Evolutionary conservation across 2,329 filamentous ascomycete genomes (phyloP), one percentile per base, ranked within the genome.

Genomic region (Talaromyces islandicus): DNA sequence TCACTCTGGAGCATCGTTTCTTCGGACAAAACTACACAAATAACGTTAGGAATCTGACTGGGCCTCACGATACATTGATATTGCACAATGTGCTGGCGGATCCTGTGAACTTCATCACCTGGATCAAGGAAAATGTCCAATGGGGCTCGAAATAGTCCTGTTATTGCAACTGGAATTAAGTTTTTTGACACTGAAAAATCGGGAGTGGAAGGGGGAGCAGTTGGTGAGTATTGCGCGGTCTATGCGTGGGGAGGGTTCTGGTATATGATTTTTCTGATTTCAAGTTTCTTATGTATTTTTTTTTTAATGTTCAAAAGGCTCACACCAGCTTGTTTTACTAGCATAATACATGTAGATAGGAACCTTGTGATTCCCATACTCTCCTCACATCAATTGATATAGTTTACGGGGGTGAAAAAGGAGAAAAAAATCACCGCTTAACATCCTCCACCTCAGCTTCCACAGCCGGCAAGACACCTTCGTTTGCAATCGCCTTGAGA

Each of bases 401-500:
- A n/a, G n/a, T n/a, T n/a, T n/a, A n/a, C n/a, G n/a, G n/a, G n/a
- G n/a, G n/a, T n/a, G 32, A 4, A 6, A 35, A 11, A 1, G 5
- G 4, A 17, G 3, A 35, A 35, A 35, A 1, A 2, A 24, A 10
- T 46, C 43, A 21, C 4, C 43, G 4, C 19, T 46, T 46, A 19
- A 46, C 43, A 46, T 55, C n/a, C 30, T 55, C 53, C 30, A 3
- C 21, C 29, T 54, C 17, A 12, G 46, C 50, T 3, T 53, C 54
- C 10, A 54, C 29, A 11, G 21, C 56, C 25, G 55, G 56, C 12
- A 56, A 19, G 30, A 70, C 64, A 1, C 66, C 66, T 48, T 70
- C 64, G 53, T 68, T 67, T 6, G 72, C 75, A 64, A 71, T 50
- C 1, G 68, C 73, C 46, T 71, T 68, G 48, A 76, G 57, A 65